Evolutionary conservation across 768 basidiomycete species (phyloP).

Genomic region (Leccinum barrowsii): DNA sequence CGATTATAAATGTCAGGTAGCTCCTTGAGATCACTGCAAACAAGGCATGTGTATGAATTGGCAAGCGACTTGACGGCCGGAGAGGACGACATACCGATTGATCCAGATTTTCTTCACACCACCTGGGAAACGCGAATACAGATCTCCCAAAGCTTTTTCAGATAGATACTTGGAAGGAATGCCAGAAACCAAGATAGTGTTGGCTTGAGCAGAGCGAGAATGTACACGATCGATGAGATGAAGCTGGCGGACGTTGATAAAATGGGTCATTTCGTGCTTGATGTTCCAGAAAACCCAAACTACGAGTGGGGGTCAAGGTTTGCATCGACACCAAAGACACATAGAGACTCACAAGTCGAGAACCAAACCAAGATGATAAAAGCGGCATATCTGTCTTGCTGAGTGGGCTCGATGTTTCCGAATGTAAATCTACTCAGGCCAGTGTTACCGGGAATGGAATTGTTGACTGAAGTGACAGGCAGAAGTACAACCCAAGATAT

Average conservation of each 20-base stretch:
- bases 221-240: constrained; percentile 75
- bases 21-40: constrained; percentile 70
- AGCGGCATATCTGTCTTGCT: constrained; percentile 64
- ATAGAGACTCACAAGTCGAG: constrained; percentile 62
- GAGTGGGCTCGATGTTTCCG: constrained; percentile 61
- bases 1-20: constrained; percentile 81
- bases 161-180: constrained; percentile 78
- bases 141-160: constrained; percentile 55
- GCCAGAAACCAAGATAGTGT: constrained; percentile 87
- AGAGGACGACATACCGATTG: constrained; percentile 53
- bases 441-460: constrained; percentile 39
- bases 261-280: constrained; percentile 74
- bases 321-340: background rate
- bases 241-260: constrained; percentile 74
- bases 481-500: constrained; percentile 84
- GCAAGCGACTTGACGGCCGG: background rate
- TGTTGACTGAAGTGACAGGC: constrained; percentile 64
- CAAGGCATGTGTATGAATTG: background rate
- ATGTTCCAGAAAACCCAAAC: constrained; percentile 88
- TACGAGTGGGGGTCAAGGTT: constrained; percentile 25
- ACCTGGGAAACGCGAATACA: constrained; percentile 85
- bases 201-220: constrained; percentile 78
- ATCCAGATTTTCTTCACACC: constrained; percentile 92
- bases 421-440: constrained; percentile 74
- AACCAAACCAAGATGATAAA: constrained; percentile 75